Conservation (phyloP, 2,329 filamentous ascomycete genomes). For the Verticillium albo-atrum region DNA sequence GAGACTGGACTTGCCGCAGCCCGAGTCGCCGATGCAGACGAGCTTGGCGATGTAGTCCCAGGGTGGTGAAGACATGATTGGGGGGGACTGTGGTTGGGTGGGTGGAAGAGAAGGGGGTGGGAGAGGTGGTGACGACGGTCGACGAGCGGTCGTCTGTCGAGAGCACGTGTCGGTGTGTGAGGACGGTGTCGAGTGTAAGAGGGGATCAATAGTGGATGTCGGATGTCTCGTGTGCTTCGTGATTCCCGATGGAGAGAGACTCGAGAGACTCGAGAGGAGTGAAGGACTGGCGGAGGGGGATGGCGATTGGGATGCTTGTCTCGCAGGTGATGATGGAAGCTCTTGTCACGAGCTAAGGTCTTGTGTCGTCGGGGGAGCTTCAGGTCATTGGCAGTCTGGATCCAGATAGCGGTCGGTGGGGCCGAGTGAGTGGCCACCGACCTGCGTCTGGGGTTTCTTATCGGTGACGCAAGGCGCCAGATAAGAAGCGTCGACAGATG, state of each 20-base stretch:
- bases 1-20: conserved; percentile 90
- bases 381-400: not conserved
- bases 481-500: too few relatives aligned
- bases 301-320: not conserved
- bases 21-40: conserved; percentile 94
- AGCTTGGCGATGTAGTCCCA: conserved; percentile 99
- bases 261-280: not conserved
- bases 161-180: not conserved
- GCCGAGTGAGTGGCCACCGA: not conserved
- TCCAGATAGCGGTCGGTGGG: not conserved
- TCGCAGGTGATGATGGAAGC: not conserved
- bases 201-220: not conserved
- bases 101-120: conserved; percentile 3
- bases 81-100: conserved; percentile 6
- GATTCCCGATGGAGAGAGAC: not conserved
- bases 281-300: not conserved
- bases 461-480: not conserved
- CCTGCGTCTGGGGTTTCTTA: not conserved
- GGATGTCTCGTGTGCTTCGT: not conserved
- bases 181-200: not conserved
- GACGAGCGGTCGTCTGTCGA: not conserved
- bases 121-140: not conserved
- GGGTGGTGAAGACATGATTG: conserved; percentile 60
- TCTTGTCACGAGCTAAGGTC: not conserved
- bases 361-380: not conserved